Percentiles rank a stretch among this genome's conserved stretches.
Evolutionary conservation across 768 basidiomycete genomes (phyloP).

Genomic region (Roridomyces roridus): DNA sequence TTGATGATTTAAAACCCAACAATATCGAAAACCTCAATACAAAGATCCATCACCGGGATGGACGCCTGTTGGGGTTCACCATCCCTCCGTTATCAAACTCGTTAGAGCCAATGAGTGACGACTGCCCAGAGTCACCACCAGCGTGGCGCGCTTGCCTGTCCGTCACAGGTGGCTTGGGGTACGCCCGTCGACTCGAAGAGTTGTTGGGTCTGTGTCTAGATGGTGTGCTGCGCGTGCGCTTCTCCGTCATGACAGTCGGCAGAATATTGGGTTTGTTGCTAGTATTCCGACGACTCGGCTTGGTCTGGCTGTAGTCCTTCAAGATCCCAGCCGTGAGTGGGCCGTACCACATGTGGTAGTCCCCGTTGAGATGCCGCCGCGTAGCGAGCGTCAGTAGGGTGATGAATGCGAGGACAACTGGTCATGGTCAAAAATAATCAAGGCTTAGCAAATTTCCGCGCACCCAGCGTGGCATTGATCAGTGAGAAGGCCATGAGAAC

Average conservation of each 20-base stretch:
- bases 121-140: slow-evolving; percentile 20
- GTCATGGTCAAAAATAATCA: neutral
- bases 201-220: slow-evolving; percentile 12
- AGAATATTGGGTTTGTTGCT: slow-evolving; percentile 15
- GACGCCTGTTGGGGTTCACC: slow-evolving; percentile 25
- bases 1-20: neutral
- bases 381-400: slow-evolving; percentile 15
- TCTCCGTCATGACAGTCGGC: slow-evolving; percentile 23
- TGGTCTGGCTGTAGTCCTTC: slow-evolving; percentile 23
- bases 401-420: slow-evolving; percentile 20
- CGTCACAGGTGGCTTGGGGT: slow-evolving; percentile 14
- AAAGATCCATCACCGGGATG: slow-evolving; percentile 20
- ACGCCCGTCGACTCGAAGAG: slow-evolving; percentile 17
- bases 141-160: slow-evolving; percentile 15
- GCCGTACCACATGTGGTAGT: slow-evolving; percentile 47
- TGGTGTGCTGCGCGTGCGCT: slow-evolving; percentile 6
- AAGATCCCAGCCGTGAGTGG: slow-evolving; percentile 48
- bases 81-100: slow-evolving; percentile 23
- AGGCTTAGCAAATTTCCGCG: slow-evolving; percentile 33
- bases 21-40: too few species aligned
- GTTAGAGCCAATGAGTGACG: slow-evolving; percentile 22
- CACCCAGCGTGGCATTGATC: slow-evolving; percentile 76
- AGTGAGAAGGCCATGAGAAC: slow-evolving; percentile 83
- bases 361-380: slow-evolving; percentile 23
- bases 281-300: slow-evolving; percentile 6